Evolutionary conservation across 139 green algal species (phyloP).

Genomic region (Chlamydomonas schloesseri): DNA sequence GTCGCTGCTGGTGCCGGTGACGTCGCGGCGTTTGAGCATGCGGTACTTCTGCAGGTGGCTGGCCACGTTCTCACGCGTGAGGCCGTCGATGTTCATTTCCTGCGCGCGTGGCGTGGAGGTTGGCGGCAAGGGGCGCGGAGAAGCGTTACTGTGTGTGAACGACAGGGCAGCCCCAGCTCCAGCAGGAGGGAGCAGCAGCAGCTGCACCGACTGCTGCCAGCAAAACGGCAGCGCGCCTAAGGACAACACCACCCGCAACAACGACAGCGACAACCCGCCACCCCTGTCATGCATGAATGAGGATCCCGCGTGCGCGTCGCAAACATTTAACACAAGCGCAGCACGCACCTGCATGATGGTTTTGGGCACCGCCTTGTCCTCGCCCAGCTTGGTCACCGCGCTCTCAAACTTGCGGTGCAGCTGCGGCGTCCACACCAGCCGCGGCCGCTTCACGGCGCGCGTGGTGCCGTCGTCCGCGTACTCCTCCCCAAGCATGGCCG

Average conservation of each 20-base stretch:
- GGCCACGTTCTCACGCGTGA: constrained; percentile 96
- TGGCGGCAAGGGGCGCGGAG: too few species aligned
- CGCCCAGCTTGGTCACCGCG: constrained; percentile 79
- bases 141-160: too few species aligned
- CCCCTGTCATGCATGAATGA: too few species aligned
- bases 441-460: constrained; percentile 73
- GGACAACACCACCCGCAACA: too few species aligned
- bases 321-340: too few species aligned
- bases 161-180: too few species aligned
- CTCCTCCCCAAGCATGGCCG: constrained; percentile 21
- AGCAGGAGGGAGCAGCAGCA: too few species aligned
- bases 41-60: constrained; percentile 96
- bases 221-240: too few species aligned
- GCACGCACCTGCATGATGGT: constrained; percentile 89
- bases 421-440: constrained; percentile 93
- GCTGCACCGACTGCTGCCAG: too few species aligned
- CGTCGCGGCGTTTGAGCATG: constrained; percentile 28
- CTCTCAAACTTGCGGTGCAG: constrained; percentile 92
- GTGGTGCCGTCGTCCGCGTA: constrained; percentile 43
- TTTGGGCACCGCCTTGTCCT: constrained; percentile 89
- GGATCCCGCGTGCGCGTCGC: too few species aligned
- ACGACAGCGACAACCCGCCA: too few species aligned
- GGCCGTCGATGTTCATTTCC: constrained; percentile 92
- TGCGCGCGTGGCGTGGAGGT: constrained; percentile 41
- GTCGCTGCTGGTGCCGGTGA: not conserved